Conservation (phyloP, 169 alveolate species). For the Plasmodium yoelii region DNA sequence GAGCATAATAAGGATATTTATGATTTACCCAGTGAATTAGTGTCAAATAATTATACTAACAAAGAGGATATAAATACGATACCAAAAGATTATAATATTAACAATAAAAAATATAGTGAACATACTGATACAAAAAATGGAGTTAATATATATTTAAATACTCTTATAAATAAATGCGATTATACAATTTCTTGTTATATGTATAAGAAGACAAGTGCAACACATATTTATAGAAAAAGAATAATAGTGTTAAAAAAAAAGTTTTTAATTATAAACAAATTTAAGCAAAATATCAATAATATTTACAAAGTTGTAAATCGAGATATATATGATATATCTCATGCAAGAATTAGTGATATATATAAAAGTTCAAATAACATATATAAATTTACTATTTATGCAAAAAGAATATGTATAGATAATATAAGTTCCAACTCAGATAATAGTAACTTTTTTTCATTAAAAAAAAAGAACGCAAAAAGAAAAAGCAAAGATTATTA, state of each 20-base stretch:
- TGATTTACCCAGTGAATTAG: neutral
- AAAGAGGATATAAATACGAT: neutral
- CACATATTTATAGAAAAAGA: conserved; percentile 70
- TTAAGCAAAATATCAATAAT: conserved; percentile 45
- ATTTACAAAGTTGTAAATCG: conserved; percentile 24
- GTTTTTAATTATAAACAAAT: conserved; percentile 49
- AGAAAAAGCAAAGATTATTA: conserved; percentile 30
- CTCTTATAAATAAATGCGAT: conserved; percentile 54
- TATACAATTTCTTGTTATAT: conserved; percentile 64
- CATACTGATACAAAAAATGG: conserved; percentile 5
- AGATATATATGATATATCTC: conserved; percentile 59
- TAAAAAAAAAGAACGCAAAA: conserved; percentile 36
- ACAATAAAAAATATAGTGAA: neutral
- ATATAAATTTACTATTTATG: conserved; percentile 56
- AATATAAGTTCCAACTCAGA: conserved; percentile 13
- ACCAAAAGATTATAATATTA: neutral
- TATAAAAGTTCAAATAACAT: conserved; percentile 46
- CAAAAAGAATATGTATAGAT: conserved; percentile 30
- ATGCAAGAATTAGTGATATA: conserved; percentile 48
- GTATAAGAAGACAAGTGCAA: conserved; percentile 62
- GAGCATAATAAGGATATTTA: neutral
- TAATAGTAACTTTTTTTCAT: conserved; percentile 62
- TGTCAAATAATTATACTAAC: neutral
- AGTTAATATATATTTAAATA: conserved; percentile 33
- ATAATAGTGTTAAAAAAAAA: conserved; percentile 42